phyloP scores from a whole-genome alignment of 1,284 basidiomycete species.

The Boletus hoseneyae region DNA sequence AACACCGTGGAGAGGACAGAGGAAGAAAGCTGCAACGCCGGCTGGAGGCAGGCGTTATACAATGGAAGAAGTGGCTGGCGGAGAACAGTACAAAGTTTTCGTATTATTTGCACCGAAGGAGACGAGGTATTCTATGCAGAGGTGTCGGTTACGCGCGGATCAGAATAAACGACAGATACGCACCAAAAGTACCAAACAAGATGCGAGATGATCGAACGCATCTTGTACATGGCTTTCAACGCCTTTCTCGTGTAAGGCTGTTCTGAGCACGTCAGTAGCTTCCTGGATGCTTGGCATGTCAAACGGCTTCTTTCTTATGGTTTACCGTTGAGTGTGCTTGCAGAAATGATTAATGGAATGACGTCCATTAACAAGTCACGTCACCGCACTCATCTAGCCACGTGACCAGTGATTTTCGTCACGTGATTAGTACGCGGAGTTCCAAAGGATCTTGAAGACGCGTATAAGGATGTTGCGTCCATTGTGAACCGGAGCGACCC shows the following conservation, averaged over 20 bases:
- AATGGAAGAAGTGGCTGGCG: slow-evolving; percentile 36
- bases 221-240: slow-evolving; percentile 20
- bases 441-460: slow-evolving; percentile 20
- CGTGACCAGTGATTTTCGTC: slow-evolving; percentile 31
- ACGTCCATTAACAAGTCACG: slow-evolving; percentile 13
- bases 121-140: slow-evolving; percentile 33
- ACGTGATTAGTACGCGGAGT: slow-evolving; percentile 29
- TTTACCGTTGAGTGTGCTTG: neutral
- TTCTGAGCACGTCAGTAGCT: slow-evolving; percentile 25
- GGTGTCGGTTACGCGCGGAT: neutral
- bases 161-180: slow-evolving; percentile 4
- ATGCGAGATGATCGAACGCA: slow-evolving; percentile 28
- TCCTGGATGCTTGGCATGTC: slow-evolving; percentile 24
- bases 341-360: neutral
- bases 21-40: slow-evolving; percentile 34
- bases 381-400: slow-evolving; percentile 9
- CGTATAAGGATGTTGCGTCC: slow-evolving; percentile 11
- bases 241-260: slow-evolving; percentile 14
- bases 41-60: slow-evolving; percentile 33
- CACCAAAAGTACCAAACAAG: slow-evolving; percentile 35
- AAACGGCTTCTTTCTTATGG: neutral
- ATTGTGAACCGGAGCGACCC: slow-evolving; percentile 3
- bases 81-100: slow-evolving; percentile 33
- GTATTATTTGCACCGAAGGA: slow-evolving; percentile 28
- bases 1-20: slow-evolving; percentile 35